Evolutionary conservation across 805 yeast genomes (phyloP).

Genomic region (Candida sanyiensis): DNA sequence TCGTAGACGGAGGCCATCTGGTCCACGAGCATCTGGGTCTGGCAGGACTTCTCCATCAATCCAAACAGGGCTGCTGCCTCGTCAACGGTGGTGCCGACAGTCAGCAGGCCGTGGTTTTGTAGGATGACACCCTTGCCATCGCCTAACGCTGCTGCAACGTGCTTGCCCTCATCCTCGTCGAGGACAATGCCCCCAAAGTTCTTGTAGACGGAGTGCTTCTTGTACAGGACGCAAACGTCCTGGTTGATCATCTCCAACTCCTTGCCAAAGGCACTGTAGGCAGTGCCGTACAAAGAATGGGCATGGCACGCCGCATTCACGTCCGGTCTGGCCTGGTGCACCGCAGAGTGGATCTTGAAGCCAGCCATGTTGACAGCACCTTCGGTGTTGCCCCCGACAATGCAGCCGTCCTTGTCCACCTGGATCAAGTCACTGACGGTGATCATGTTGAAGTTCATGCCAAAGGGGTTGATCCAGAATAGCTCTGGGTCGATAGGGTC

Average conservation of each 20-base stretch:
- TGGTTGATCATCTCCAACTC: constrained; percentile 77
- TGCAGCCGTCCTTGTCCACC: constrained; percentile 55
- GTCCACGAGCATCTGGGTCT: constrained; percentile 61
- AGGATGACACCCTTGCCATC: constrained; percentile 48
- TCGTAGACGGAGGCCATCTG: constrained; percentile 36
- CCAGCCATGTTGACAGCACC: constrained; percentile 63
- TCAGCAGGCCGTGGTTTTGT: constrained; percentile 68
- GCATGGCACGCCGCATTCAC: constrained; percentile 70
- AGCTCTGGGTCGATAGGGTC: constrained; percentile 78
- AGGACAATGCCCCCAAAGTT: constrained; percentile 79
- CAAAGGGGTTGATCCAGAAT: constrained; percentile 87
- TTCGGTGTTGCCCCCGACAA: constrained; percentile 49
- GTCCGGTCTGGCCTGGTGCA: constrained; percentile 65
- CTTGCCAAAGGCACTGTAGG: constrained; percentile 58
- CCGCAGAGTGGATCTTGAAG: constrained; percentile 60
- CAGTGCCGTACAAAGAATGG: constrained; percentile 59
- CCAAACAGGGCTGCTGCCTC: constrained; percentile 68
- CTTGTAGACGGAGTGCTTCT: constrained; percentile 56
- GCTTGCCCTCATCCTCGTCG: constrained; percentile 55
- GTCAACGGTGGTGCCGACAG: constrained; percentile 65
- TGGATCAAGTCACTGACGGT: constrained; percentile 60
- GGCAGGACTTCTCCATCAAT: constrained; percentile 58
- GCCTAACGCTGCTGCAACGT: constrained; percentile 58
- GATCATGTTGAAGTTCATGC: constrained; percentile 59
- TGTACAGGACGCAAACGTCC: constrained; percentile 65